Evolutionary conservation across 192 early-diverging fungal genomes (phyloP), one percentile per base, ranked within the genome.

Genomic region (Coemansia sp.): DNA sequence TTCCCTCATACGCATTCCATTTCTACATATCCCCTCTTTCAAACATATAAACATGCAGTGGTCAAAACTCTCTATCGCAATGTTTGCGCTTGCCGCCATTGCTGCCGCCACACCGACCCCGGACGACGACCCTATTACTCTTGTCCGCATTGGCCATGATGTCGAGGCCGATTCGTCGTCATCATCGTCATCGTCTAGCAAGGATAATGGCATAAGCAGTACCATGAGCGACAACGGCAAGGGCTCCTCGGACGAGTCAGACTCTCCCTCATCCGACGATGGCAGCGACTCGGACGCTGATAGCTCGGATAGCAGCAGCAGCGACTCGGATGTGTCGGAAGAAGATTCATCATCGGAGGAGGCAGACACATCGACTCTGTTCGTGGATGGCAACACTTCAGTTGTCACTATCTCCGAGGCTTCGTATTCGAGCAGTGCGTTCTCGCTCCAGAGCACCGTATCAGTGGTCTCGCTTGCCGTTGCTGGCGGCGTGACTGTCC

Each of bases 21-120:
- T 33, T 17, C 1, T 36, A 1, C 38, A 48, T n/a, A 59, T 20
- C 22, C 19, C 48, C 38, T 55, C 48, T 52, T 33, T 34, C 58
- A 33, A 47, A n/a, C 44, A 59, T 42, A 41, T 14, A 22, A 22
- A 41, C 57, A 72, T 72, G 70, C 63, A 72, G 55, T 50, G 66
- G 27, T 29, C 59, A 31, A 62, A 72, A 40, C 50, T 72, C 55
- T 50, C 64, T 25, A 52, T 66, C 37, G 58, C 56, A 31, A 17
- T 62, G 22, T 54, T 72, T 38, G 70, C 59, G 15, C 31, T 65
- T 19, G 64, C 59, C 25, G 59, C 47, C 17, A 27, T 57, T 48
- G 62, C 57, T 30, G 57, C 45, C 13, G 64, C 59, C 7, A 29
- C 42, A 4, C 57, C 69, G 0, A 25, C 62, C 2, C 53, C 65